Evolutionary conservation across 2,329 filamentous ascomycete genomes (phyloP).

Genomic region (Pseudodiploospora longispora): DNA sequence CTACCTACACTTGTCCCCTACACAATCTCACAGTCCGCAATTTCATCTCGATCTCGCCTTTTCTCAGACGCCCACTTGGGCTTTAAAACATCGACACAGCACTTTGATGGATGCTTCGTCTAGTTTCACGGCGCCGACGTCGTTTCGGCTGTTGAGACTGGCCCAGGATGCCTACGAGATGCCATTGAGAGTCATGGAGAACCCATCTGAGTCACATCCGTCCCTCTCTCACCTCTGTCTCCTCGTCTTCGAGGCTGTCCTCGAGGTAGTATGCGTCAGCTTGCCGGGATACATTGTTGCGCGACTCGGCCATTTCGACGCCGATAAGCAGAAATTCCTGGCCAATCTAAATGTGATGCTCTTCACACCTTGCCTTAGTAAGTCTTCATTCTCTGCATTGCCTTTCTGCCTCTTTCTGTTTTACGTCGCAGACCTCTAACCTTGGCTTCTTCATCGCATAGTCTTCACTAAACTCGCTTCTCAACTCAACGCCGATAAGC

Average conservation of each 20-base stretch:
- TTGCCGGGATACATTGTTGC: constrained; percentile 91
- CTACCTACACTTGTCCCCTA: no score
- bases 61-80: no score
- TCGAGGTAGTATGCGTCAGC: constrained; percentile 92
- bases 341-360: constrained; percentile 94
- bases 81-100: neutral
- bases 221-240: constrained; percentile 62
- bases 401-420: neutral
- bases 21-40: no score
- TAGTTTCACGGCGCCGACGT: constrained; percentile 33
- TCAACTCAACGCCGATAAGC: constrained; percentile 84
- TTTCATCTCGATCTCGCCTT: no score
- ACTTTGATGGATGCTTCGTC: constrained; percentile 29
- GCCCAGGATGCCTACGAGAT: constrained; percentile 32
- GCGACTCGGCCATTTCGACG: constrained; percentile 83
- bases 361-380: constrained; percentile 95
- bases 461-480: constrained; percentile 97
- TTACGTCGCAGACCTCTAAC: neutral
- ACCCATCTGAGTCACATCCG: constrained; percentile 49
- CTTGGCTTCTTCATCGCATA: constrained; percentile 24
- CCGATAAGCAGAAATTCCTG: constrained; percentile 91
- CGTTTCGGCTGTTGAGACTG: constrained; percentile 34
- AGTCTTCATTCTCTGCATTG: constrained; percentile 21
- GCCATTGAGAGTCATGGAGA: constrained; percentile 32
- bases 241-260: constrained; percentile 87